A percentile compares a stretch with the other conserved stretches of the same genome.
phyloP scores from a whole-genome alignment of 495 filamentous ascomycete genomes.

The Penicillium pulvis region DNA sequence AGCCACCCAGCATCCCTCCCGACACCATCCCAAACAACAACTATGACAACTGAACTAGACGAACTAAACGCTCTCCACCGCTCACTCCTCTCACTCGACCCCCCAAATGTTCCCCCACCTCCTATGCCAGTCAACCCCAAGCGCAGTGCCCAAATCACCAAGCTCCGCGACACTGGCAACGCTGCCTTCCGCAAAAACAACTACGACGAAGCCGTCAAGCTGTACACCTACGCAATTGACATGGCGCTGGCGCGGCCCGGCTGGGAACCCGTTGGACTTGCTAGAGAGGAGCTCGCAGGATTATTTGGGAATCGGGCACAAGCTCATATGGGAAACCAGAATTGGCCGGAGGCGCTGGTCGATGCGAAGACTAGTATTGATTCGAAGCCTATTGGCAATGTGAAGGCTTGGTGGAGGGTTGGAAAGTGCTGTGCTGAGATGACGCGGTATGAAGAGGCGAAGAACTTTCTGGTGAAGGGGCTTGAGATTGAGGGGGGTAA shows the following conservation, averaged over 20 bases:
- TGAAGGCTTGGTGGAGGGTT: constrained; percentile 91
- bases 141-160: constrained; percentile 79
- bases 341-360: constrained; percentile 78
- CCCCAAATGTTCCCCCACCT: constrained; percentile 65
- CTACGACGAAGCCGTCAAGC: constrained; percentile 71
- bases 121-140: constrained; percentile 84
- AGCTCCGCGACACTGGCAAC: constrained; percentile 89
- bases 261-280: constrained; percentile 84
- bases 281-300: constrained; percentile 77
- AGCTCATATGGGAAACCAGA: constrained; percentile 76
- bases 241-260: constrained; percentile 80
- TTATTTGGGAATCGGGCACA: constrained; percentile 88
- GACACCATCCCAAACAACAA: constrained; percentile 36
- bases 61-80: constrained; percentile 76
- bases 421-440: constrained; percentile 87
- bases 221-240: constrained; percentile 81
- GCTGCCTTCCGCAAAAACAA: constrained; percentile 73
- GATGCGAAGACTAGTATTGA: constrained; percentile 92
- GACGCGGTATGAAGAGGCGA: constrained; percentile 81
- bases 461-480: constrained; percentile 67
- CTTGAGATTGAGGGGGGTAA: constrained; percentile 83
- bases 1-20: constrained; percentile 51
- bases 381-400: constrained; percentile 80
- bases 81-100: constrained; percentile 58
- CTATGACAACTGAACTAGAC: constrained; percentile 65